Conservation (phyloP, 192 early-diverging fungal species). For the Mortierella alpina region DNA sequence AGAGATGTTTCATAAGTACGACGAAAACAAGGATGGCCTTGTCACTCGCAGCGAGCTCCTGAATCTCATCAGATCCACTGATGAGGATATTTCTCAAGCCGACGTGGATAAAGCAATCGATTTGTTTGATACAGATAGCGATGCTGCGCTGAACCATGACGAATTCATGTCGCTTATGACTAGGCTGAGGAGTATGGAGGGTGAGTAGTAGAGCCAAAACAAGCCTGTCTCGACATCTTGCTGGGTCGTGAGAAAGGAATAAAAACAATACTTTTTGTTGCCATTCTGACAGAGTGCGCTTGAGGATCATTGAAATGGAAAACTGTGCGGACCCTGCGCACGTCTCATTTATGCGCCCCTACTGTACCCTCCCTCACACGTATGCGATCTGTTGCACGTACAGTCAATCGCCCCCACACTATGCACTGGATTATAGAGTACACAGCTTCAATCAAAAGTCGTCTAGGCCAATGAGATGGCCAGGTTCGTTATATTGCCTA, state of each 20-base stretch:
- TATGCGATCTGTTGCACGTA: too few species aligned
- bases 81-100: background rate
- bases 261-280: background rate
- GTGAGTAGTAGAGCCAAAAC: background rate
- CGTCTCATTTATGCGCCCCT: too few species aligned
- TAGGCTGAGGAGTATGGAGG: background rate
- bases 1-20: background rate
- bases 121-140: background rate
- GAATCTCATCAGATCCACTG: background rate
- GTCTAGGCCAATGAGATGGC: too few species aligned
- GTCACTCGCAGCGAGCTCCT: background rate
- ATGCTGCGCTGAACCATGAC: background rate
- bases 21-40: background rate
- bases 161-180: constrained; percentile 1
- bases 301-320: too few species aligned
- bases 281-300: too few species aligned
- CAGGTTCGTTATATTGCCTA: too few species aligned
- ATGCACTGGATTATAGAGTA: too few species aligned
- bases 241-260: background rate
- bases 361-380: too few species aligned
- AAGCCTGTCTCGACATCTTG: background rate
- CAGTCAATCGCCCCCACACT: too few species aligned
- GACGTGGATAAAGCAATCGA: background rate
- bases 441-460: too few species aligned
- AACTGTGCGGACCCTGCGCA: too few species aligned